A percentile compares a stretch with the other conserved stretches of the same genome.
These are phyloP conservation scores for Aspergillus biplanus DNA, from an alignment of 495 filamentous ascomycete genomes.

Conservation along the genomic window DNA sequence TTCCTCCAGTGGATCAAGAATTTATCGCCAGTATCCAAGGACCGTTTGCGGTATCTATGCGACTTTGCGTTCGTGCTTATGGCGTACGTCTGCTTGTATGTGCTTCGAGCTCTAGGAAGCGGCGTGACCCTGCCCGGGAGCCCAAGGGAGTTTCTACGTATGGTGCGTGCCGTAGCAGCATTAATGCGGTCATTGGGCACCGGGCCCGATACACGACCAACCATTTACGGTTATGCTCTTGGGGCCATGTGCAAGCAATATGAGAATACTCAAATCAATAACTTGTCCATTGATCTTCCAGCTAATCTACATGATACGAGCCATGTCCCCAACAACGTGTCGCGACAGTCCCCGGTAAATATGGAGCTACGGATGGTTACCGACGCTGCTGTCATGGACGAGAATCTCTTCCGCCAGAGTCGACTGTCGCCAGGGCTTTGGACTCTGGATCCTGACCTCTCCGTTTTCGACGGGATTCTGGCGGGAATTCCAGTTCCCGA, in stretches of 20 bases:
- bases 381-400: background rate
- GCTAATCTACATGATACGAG: background rate
- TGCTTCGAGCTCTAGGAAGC: background rate
- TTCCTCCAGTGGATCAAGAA: constrained; percentile 2
- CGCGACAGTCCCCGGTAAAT: background rate
- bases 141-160: background rate
- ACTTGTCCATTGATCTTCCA: background rate
- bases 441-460: background rate
- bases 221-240: background rate
- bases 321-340: background rate
- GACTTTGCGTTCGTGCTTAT: background rate
- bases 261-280: background rate
- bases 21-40: background rate
- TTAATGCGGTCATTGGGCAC: background rate
- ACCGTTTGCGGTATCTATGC: background rate
- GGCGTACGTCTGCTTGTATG: background rate
- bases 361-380: background rate
- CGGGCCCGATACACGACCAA: background rate
- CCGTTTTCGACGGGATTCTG: background rate
- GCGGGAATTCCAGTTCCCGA: background rate
- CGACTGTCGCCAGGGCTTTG: background rate
- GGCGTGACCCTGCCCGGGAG: background rate
- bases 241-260: background rate
- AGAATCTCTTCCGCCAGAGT: background rate
- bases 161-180: background rate